Percentiles rank a stretch among this genome's conserved stretches.
Conservation (phyloP, 2,329 filamentous ascomycete genomes). For the Phyllosticta capitalensis region DNA sequence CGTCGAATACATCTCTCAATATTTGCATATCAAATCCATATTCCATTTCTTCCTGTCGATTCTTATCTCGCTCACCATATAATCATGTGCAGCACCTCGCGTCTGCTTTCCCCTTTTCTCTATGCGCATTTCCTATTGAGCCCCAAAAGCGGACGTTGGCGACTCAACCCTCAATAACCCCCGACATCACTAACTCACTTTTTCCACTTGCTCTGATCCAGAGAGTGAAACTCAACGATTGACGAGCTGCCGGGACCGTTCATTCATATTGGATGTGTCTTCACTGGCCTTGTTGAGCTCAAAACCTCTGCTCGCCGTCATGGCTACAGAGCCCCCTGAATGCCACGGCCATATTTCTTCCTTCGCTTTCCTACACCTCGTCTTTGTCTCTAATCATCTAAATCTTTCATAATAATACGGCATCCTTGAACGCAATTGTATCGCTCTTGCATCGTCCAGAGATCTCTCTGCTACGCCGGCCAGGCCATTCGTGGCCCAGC, state of each 20-base stretch:
- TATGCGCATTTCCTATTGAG: constrained; percentile 10
- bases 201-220: neutral
- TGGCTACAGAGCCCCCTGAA: neutral
- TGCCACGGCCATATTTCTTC: neutral
- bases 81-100: neutral
- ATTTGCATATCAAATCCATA: neutral
- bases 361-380: neutral
- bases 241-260: neutral
- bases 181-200: neutral
- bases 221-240: neutral
- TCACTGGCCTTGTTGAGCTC: neutral
- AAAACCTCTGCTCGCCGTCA: neutral
- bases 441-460: neutral
- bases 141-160: constrained; percentile 2
- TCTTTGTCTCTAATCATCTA: neutral
- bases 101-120: neutral
- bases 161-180: constrained; percentile 2
- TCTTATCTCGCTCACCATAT: no score
- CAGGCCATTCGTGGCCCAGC: neutral
- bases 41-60: neutral
- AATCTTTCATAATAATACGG: neutral
- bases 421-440: neutral
- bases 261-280: neutral
- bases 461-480: neutral
- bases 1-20: neutral